Evolutionary conservation across 768 basidiomycete species (phyloP).

Genomic region (Podaxis carcinomalis): DNA sequence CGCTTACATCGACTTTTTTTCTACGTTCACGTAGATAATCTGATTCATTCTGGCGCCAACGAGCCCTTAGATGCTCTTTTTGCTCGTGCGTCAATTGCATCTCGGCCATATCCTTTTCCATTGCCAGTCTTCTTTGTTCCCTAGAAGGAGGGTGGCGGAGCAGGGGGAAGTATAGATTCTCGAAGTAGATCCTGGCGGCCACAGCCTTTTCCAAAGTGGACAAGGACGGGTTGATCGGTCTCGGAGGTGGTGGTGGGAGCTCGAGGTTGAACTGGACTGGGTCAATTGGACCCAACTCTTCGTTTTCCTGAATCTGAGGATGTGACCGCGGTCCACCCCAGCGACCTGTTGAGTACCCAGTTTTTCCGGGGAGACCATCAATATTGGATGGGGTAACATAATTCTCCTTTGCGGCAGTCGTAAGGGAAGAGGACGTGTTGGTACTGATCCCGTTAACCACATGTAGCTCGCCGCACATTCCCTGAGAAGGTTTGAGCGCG

Average conservation of each 20-base stretch:
- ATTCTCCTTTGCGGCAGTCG: conserved; percentile 74
- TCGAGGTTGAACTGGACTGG: conserved; percentile 27
- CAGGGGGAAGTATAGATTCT: conserved; percentile 83
- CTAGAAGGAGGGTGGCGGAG: conserved; percentile 82
- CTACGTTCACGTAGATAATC: conserved; percentile 84
- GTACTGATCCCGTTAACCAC: conserved; percentile 79
- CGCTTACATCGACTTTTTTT: conserved; percentile 76
- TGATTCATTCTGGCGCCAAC: conserved; percentile 86
- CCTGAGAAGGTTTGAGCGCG: conserved; percentile 56
- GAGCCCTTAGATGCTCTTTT: conserved; percentile 65
- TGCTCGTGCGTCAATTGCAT: conserved; percentile 69
- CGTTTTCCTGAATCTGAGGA: conserved; percentile 60
- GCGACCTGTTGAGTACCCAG: conserved; percentile 56
- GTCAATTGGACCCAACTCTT: conserved; percentile 35
- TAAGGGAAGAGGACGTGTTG: conserved; percentile 65
- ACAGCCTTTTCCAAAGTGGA: conserved; percentile 92
- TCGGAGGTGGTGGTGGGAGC: conserved; percentile 37
- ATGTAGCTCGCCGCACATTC: conserved; percentile 49
- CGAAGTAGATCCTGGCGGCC: conserved; percentile 90
- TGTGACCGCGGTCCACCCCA: conserved; percentile 63
- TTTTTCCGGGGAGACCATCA: conserved; percentile 50
- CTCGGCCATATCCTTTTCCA: conserved; percentile 82
- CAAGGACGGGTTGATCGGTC: conserved; percentile 78
- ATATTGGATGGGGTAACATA: conserved; percentile 35
- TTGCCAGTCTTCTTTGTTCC: conserved; percentile 77